Evolutionary conservation across 371 early-diverging fungal genomes (phyloP).

Genomic region (Paramicrosporidium saccamoebae): DNA sequence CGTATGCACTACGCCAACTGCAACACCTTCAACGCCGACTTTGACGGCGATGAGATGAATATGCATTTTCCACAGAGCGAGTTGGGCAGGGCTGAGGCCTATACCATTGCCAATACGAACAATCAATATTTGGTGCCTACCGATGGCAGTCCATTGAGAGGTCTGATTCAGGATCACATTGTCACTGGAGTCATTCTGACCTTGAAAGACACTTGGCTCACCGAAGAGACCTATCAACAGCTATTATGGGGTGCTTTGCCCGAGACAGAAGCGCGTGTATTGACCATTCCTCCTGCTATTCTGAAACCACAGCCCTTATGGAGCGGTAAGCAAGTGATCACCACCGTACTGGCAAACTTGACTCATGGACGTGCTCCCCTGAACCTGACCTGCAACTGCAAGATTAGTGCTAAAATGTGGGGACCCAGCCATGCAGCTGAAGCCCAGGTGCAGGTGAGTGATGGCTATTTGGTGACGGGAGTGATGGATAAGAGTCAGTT

Average conservation of each 20-base stretch:
- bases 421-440: constrained; percentile 44
- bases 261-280: constrained; percentile 27
- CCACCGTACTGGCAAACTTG: constrained; percentile 53
- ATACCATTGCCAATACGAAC: constrained; percentile 77
- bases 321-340: constrained; percentile 94
- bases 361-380: constrained; percentile 34
- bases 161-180: constrained; percentile 98
- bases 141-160: constrained; percentile 89
- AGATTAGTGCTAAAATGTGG: constrained; percentile 61
- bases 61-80: constrained; percentile 97
- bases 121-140: constrained; percentile 94
- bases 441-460: constrained; percentile 34
- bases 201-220: constrained; percentile 58
- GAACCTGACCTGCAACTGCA: constrained; percentile 53
- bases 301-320: constrained; percentile 56
- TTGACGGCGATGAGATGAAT: constrained; percentile 99
- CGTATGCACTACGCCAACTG: constrained; percentile 98
- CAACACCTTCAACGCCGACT: constrained; percentile 96
- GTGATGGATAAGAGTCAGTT: constrained; percentile 92
- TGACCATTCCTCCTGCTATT: constrained; percentile 49
- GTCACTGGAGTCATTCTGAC: constrained; percentile 85
- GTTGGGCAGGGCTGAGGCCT: constrained; percentile 78
- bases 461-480: constrained; percentile 67
- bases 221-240: constrained; percentile 66
- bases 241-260: constrained; percentile 59